Evolutionary conservation across 1,284 basidiomycete species (phyloP), one percentile per base, ranked within the genome.

Genomic region (Ganoderma boninense): DNA sequence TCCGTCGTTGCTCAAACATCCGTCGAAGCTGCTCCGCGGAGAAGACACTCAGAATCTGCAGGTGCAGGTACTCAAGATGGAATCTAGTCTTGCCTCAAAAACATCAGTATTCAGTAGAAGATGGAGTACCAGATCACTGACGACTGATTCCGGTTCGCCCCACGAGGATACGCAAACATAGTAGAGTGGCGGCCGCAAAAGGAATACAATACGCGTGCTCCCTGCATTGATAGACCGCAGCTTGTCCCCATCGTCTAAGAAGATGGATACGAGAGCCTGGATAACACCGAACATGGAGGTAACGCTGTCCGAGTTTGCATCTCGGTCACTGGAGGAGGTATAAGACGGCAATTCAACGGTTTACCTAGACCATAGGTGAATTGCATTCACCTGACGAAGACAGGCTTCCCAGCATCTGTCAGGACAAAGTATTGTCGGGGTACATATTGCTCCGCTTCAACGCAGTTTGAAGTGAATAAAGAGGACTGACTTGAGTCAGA

Each of bases 321-420:
- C 82, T 62, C 92, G 70, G 35, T 71, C 66, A 52, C 71, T 69
- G 71, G 62, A 59, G 72, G 2, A 29, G 11, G n/a, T 62, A 40
- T 62, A 32, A 29, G 61, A 26, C 18, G 14, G 8, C 0, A 35
- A 40, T 32, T 61, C 32, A 26, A 43, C 46, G 18, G 20, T 54
- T 4, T 40, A 56, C 29, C 20, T 42, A 32, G 29, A 23, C 6
- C n/a, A 43, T 0, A 42, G 5, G 46, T 35, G 56, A 29, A 32
- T 43, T 4, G 46, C 78, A 83, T 68, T 26, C 77, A 93, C 95
- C 93, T 94, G 32, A 91, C 86, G 78, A 95, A 97, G 18, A 98
- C 96, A 16, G 96, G 96, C 80, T 98, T 98, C 43, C 97, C 97
- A 29, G 97, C 96, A 74, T 97, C 91, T 0, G 96, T 98, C n/a